phyloP scores from a whole-genome alignment of 345 rosid genomes.

The Aethionema arabicum region DNA sequence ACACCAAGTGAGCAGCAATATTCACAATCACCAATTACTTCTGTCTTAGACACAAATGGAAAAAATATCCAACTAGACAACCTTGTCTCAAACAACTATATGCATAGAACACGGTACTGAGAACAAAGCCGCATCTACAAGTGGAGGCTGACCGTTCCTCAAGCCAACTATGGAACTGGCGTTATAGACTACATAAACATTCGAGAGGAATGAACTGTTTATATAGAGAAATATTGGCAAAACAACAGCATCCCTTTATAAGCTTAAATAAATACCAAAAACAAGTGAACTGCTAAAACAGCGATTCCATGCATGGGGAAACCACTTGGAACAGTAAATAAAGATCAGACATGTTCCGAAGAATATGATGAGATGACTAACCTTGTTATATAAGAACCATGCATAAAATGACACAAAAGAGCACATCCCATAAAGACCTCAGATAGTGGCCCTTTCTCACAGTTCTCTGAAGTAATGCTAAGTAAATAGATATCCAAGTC shows the following conservation, averaged over 20 bases:
- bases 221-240: slow-evolving; percentile 16
- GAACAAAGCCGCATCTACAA: slow-evolving; percentile 18
- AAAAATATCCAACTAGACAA: slow-evolving; percentile 2
- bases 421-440: slow-evolving; percentile 67
- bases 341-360: neutral
- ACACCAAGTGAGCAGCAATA: slow-evolving; percentile 11
- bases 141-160: slow-evolving; percentile 6
- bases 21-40: slow-evolving; percentile 12
- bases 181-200: slow-evolving; percentile 5
- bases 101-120: slow-evolving; percentile 20
- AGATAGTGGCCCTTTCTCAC: slow-evolving; percentile 52
- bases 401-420: slow-evolving; percentile 62
- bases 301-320: too few relatives aligned
- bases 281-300: too few relatives aligned
- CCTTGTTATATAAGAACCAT: slow-evolving; percentile 63
- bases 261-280: slow-evolving; percentile 19
- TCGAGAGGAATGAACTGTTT: neutral
- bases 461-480: slow-evolving; percentile 46
- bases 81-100: slow-evolving; percentile 24
- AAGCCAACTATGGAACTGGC: slow-evolving; percentile 20
- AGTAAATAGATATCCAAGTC: slow-evolving; percentile 67
- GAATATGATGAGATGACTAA: slow-evolving; percentile 38
- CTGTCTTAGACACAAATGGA: neutral
- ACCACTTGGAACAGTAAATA: neutral
- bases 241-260: slow-evolving; percentile 10